Conservation (phyloP, 129 eudicot species). For the Escallonia rubra region DNA sequence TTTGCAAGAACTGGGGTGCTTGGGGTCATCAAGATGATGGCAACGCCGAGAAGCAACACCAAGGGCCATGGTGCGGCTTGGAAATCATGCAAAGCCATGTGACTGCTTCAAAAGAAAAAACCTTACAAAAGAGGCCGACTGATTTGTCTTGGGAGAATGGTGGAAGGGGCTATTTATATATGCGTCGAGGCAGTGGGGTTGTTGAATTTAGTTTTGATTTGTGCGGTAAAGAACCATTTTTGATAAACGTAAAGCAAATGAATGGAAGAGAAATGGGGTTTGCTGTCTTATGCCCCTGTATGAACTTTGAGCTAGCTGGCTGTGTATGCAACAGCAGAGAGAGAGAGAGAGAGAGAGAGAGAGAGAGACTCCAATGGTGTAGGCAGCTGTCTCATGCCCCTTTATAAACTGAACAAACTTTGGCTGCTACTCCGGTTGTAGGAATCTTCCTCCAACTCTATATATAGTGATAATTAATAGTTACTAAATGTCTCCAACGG, state of each 20-base stretch:
- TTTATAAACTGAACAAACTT: too few relatives aligned
- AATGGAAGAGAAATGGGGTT: neutral
- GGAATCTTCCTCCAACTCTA: too few relatives aligned
- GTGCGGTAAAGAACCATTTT: neutral
- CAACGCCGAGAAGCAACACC: conserved; percentile 14
- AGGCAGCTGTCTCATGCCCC: too few relatives aligned
- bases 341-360: too few relatives aligned
- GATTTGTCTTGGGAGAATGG: neutral
- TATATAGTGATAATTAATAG: too few relatives aligned
- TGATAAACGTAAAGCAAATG: neutral
- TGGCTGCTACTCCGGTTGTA: too few relatives aligned
- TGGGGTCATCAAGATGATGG: neutral
- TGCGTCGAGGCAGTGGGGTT: neutral
- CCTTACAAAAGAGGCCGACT: neutral
- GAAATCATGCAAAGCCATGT: conserved; percentile 5
- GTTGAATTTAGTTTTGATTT: neutral
- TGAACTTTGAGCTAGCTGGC: neutral
- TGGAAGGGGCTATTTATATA: neutral
- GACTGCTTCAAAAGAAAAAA: too few relatives aligned
- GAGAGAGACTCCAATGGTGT: too few relatives aligned
- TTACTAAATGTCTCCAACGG: too few relatives aligned
- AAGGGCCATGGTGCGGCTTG: neutral
- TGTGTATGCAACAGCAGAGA: neutral
- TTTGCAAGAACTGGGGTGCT: conserved; percentile 3
- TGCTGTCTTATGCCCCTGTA: neutral